A percentile compares a stretch with the other conserved stretches of the same genome.
These are phyloP conservation scores for Colletotrichum aenigma DNA, from an alignment of 2,329 filamentous ascomycete species.

Conservation along the genomic window DNA sequence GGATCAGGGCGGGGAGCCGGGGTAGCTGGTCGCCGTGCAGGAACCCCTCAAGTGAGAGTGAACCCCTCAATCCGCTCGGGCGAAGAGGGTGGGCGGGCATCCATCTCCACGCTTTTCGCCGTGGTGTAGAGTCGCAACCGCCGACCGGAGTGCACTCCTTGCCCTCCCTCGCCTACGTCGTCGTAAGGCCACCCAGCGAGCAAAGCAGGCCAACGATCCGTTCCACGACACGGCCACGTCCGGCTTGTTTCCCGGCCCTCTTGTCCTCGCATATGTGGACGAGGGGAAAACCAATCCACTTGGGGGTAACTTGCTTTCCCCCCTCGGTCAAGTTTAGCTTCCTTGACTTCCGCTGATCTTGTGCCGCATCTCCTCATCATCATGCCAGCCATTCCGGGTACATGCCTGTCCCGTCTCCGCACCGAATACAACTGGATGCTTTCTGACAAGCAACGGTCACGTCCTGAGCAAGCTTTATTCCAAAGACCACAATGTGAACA, in stretches of 20 bases:
- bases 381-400: slow-evolving; percentile 1
- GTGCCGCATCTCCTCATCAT: slow-evolving; percentile 17
- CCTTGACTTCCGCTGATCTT: slow-evolving; percentile 1
- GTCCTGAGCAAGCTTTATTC: neutral
- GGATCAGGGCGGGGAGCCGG: slow-evolving; percentile 9
- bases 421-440: slow-evolving; percentile 2
- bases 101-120: neutral
- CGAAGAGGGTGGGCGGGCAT: neutral
- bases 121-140: neutral
- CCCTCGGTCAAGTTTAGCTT: neutral
- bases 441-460: neutral
- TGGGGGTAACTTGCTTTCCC: neutral
- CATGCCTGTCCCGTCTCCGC: slow-evolving; percentile 5
- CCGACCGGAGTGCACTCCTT: neutral
- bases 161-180: neutral
- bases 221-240: neutral
- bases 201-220: neutral
- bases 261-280: neutral
- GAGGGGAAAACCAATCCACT: neutral
- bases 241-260: slow-evolving; percentile 9
- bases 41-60: slow-evolving; percentile 7
- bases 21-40: slow-evolving; percentile 2
- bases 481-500: neutral
- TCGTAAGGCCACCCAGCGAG: neutral
- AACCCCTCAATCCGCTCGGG: neutral